These are phyloP conservation scores for Pholiota adiposa DNA, from an alignment of 1,284 basidiomycete genomes.

Conservation along the genomic window DNA sequence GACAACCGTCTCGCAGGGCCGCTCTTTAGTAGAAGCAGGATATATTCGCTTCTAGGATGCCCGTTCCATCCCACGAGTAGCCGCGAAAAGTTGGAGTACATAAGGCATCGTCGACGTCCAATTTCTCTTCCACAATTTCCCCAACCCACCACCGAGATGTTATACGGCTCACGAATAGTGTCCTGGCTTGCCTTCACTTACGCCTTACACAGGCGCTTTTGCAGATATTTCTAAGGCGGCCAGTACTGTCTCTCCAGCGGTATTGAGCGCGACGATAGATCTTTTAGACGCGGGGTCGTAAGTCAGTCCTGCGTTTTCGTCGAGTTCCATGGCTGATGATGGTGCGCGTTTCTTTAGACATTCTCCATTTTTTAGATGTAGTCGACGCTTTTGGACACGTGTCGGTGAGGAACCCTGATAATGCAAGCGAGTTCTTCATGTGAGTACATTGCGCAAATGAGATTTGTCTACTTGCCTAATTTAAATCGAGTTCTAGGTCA, in stretches of 20 bases:
- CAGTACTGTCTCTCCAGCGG: conserved; percentile 6
- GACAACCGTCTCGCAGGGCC: not conserved
- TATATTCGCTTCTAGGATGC: not conserved
- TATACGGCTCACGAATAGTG: not conserved
- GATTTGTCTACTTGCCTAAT: not conserved
- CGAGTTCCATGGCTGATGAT: too few species aligned
- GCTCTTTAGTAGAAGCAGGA: not conserved
- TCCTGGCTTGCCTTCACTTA: not conserved
- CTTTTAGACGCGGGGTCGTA: conserved; percentile 19
- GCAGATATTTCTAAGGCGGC: conserved; percentile 2
- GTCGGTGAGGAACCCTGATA: conserved; percentile 23
- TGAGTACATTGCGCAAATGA: not conserved
- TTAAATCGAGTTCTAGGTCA: conserved; percentile 22
- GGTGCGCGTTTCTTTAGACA: conserved; percentile 10
- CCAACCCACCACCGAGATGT: not conserved
- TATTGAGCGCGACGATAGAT: conserved; percentile 12
- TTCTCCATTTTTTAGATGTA: conserved; percentile 22
- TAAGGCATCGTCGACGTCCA: not conserved
- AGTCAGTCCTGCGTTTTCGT: too few species aligned
- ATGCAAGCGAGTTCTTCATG: conserved; percentile 24
- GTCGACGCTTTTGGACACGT: conserved; percentile 25
- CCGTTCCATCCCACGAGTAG: conserved; percentile 3
- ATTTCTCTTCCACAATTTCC: not conserved
- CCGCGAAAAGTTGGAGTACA: not conserved
- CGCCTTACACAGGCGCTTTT: not conserved